These are phyloP conservation scores for Rhynchospora pubera DNA, from an alignment of 176 grass and related monocot species.

Conservation along the genomic window DNA sequence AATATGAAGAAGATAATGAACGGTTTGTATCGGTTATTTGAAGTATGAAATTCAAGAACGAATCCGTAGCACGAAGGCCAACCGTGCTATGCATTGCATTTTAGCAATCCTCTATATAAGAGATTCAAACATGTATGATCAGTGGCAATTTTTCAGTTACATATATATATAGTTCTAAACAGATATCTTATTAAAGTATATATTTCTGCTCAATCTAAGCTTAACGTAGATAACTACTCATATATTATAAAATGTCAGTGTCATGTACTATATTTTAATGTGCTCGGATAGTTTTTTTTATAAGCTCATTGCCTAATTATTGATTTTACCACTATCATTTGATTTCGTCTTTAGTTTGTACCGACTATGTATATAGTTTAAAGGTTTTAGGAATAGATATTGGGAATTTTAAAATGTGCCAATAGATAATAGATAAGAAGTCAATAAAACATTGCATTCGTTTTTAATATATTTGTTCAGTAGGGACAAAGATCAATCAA, in stretches of 20 bases:
- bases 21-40: no score
- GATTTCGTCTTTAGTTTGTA: background rate
- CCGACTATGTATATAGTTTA: background rate
- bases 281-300: background rate
- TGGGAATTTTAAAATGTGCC: background rate
- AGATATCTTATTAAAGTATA: constrained; percentile 2
- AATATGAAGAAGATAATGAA: no score
- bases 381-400: background rate
- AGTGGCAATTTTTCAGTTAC: background rate
- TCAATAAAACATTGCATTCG: background rate
- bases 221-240: background rate
- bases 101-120: no score
- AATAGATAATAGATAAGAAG: constrained; percentile 6
- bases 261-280: background rate
- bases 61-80: no score
- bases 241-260: background rate
- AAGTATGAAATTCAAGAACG: no score
- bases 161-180: background rate
- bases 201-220: background rate
- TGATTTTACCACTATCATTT: constrained; percentile 7
- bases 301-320: background rate
- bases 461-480: background rate
- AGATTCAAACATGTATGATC: background rate
- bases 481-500: constrained; percentile 12
- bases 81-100: no score